Evolutionary conservation across 441 rosid genomes (phyloP).

Genomic region (Viola pubescens): DNA sequence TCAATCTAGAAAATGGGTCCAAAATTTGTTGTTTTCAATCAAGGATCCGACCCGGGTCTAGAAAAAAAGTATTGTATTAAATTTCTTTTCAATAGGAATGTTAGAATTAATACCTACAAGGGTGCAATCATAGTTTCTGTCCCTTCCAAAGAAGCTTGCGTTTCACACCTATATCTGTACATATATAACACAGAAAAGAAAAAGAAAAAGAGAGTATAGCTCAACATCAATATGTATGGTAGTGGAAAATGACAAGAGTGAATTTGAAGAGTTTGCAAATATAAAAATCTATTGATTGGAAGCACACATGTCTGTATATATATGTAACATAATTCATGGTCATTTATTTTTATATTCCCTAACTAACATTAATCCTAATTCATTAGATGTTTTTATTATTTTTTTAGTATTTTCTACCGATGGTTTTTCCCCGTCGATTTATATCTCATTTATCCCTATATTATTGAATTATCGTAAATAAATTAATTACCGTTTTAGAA

Average conservation of each 20-base stretch:
- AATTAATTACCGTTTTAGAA: too few species aligned
- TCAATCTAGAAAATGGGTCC: conserved; percentile 18
- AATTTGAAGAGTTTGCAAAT: conserved; percentile 24
- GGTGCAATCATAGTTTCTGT: conserved; percentile 40
- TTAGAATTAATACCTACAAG: conserved; percentile 27
- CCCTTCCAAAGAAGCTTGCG: conserved; percentile 42
- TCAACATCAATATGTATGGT: not conserved
- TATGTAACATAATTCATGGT: too few species aligned
- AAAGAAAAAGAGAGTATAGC: not conserved
- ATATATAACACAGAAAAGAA: conserved; percentile 9
- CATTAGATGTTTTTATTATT: too few species aligned
- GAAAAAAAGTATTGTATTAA: conserved; percentile 20
- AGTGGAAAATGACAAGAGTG: conserved; percentile 27
- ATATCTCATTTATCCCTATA: too few species aligned
- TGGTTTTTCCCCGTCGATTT: too few species aligned
- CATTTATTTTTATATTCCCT: too few species aligned
- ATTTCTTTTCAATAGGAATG: conserved; percentile 17
- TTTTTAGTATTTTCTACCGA: too few species aligned
- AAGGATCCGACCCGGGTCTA: conserved; percentile 18
- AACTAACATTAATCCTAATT: too few species aligned
- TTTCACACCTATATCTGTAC: conserved; percentile 29
- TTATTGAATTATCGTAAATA: too few species aligned
- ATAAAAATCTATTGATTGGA: too few species aligned
- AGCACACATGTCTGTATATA: too few species aligned
- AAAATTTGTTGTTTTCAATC: conserved; percentile 19